Conservation (phyloP, 495 filamentous ascomycete species). For the Elaphomyces granulatus region DNA sequence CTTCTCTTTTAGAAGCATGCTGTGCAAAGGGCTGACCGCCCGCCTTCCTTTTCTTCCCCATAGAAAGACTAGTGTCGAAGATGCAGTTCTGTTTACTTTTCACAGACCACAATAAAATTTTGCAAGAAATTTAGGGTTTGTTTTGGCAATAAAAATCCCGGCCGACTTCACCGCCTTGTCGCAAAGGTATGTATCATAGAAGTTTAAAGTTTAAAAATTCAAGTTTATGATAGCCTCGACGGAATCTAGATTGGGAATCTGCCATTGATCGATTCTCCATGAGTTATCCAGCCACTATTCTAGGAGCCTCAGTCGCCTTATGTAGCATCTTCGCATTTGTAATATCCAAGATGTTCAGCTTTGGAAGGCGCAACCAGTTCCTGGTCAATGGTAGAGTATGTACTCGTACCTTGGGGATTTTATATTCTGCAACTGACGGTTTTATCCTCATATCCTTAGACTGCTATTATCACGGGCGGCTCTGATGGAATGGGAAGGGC, state of each 20-base stretch:
- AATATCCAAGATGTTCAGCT: slow-evolving; percentile 47
- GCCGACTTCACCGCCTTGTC: no score
- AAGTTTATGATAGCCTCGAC: no score
- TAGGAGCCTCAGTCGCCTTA: slow-evolving; percentile 31
- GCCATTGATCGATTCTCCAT: no score
- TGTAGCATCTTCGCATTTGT: slow-evolving; percentile 31
- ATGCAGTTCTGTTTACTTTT: no score
- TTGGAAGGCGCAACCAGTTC: slow-evolving; percentile 57
- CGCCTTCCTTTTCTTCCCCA: slow-evolving; percentile 60
- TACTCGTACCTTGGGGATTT: slow-evolving; percentile 5
- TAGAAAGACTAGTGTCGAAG: no score
- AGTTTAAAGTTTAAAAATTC: no score
- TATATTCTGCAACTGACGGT: no score
- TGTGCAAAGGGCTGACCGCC: slow-evolving; percentile 25
- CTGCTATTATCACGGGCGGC: slow-evolving; percentile 75
- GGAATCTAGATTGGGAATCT: no score
- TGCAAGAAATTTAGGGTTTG: no score
- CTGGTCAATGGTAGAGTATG: slow-evolving; percentile 66
- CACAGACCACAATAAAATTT: no score
- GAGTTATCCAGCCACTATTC: slow-evolving; percentile 14
- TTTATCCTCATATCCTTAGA: slow-evolving; percentile 46
- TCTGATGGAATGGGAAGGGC: slow-evolving; percentile 84
- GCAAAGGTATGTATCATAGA: no score
- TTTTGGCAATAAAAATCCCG: no score
- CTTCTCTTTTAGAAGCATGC: slow-evolving; percentile 31